These are phyloP conservation scores for Jaminaea rosea DNA, from an alignment of 1,284 basidiomycete species.

Conservation along the genomic window DNA sequence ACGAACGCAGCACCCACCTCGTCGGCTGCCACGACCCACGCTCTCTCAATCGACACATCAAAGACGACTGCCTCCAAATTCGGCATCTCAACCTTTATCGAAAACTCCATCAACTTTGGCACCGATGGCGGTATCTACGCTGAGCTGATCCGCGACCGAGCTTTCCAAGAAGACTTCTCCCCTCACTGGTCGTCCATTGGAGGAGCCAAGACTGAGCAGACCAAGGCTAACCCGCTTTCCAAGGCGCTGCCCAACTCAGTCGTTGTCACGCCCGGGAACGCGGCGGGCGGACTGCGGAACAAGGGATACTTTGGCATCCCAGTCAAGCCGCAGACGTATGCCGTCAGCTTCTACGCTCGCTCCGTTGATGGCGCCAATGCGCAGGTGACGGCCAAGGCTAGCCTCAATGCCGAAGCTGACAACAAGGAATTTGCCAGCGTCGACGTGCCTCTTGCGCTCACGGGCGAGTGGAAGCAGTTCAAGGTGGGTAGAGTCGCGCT, in stretches of 20 bases:
- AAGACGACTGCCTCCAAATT: conserved; percentile 12
- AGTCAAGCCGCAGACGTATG: conserved; percentile 17
- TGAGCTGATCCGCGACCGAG: conserved; percentile 32
- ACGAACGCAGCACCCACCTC: too few species aligned
- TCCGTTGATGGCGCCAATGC: background rate
- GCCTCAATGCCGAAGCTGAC: background rate
- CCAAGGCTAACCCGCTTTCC: conserved; percentile 15
- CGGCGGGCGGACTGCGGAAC: conserved; percentile 24
- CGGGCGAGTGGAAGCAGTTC: conserved; percentile 19
- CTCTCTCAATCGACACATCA: background rate
- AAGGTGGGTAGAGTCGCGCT: too few species aligned
- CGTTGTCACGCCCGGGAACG: conserved; percentile 17
- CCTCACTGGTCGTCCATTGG: conserved; percentile 14
- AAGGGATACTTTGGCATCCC: conserved; percentile 29
- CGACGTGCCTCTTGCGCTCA: background rate
- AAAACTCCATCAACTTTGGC: conserved; percentile 24
- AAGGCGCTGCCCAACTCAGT: conserved; percentile 23
- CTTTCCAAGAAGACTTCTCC: conserved; percentile 20
- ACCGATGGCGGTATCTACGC: conserved; percentile 29
- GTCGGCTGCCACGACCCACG: too few species aligned
- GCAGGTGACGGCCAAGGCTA: conserved; percentile 4
- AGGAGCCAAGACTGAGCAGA: conserved; percentile 12
- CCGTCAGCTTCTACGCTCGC: conserved; percentile 27
- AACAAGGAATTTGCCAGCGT: background rate
- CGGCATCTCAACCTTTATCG: conserved; percentile 17